These are phyloP conservation scores for Debaryomycetaceae sp. DNA, from an alignment of 1,139 yeast species.

Conservation along the genomic window DNA sequence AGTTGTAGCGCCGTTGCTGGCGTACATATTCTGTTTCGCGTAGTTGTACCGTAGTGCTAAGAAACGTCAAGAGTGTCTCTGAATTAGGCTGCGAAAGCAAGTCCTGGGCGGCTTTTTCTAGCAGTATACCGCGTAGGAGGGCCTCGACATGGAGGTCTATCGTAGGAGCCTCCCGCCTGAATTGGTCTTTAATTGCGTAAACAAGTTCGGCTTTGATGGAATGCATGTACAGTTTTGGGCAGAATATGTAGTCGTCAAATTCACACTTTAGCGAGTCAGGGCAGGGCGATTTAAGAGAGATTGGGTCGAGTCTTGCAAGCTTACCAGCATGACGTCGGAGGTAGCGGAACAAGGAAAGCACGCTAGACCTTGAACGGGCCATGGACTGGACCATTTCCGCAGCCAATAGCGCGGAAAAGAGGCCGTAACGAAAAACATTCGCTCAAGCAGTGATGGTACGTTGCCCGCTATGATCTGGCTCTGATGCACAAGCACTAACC, in stretches of 20 bases:
- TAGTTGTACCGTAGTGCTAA: not conserved
- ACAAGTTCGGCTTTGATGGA: not conserved
- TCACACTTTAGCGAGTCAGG: too few species aligned
- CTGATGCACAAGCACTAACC: conserved; percentile 12
- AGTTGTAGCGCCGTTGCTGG: not conserved
- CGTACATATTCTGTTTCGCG: not conserved
- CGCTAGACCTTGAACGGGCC: too few species aligned
- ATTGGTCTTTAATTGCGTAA: not conserved
- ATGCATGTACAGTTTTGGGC: not conserved
- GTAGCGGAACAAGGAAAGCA: too few species aligned
- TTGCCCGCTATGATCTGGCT: conserved; percentile 1
- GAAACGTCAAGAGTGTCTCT: not conserved
- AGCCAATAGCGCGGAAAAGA: too few species aligned
- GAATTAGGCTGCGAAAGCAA: not conserved
- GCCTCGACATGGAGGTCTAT: not conserved
- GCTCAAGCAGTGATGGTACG: conserved; percentile 3
- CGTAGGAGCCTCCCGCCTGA: not conserved
- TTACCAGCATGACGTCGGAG: too few species aligned
- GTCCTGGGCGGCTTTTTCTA: not conserved
- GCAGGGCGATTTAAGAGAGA: too few species aligned
- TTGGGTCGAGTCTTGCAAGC: too few species aligned
- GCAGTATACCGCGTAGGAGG: not conserved
- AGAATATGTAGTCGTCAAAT: not conserved
- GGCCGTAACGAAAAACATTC: too few species aligned
- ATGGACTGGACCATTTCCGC: too few species aligned